Conservation (phyloP, 257 asterid genomes). For the Solanum rostratum region DNA sequence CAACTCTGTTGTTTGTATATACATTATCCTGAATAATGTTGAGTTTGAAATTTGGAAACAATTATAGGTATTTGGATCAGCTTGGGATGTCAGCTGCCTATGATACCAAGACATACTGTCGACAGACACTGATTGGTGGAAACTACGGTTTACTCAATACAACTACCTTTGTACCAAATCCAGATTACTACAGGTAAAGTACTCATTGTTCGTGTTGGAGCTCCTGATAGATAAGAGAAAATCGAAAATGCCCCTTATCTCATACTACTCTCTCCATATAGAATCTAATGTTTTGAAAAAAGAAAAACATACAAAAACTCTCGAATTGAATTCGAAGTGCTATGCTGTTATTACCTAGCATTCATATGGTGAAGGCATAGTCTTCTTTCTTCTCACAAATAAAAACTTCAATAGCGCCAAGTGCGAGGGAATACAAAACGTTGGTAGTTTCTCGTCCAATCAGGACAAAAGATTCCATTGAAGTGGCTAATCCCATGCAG, state of each 20-base stretch:
- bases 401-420: too few relatives aligned
- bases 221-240: not conserved
- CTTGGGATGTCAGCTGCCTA: slow-evolving; percentile 54
- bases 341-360: too few relatives aligned
- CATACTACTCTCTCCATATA: not conserved
- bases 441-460: too few relatives aligned
- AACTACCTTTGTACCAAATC: slow-evolving; percentile 63
- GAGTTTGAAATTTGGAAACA: not conserved
- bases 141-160: slow-evolving; percentile 78
- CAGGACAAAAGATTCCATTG: too few relatives aligned
- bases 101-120: slow-evolving; percentile 64
- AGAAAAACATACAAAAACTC: too few relatives aligned
- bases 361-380: too few relatives aligned
- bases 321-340: too few relatives aligned
- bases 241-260: not conserved
- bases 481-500: too few relatives aligned
- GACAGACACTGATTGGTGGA: slow-evolving; percentile 78
- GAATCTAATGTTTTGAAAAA: not conserved
- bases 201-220: not conserved
- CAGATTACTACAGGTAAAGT: slow-evolving; percentile 80
- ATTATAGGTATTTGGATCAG: slow-evolving; percentile 73
- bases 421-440: too few relatives aligned
- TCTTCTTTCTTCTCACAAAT: too few relatives aligned
- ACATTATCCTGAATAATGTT: not conserved
- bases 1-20: not conserved